These are phyloP conservation scores for Houttuynia cordata DNA, from an alignment of 164 flowering plant genomes.

Conservation along the genomic window DNA sequence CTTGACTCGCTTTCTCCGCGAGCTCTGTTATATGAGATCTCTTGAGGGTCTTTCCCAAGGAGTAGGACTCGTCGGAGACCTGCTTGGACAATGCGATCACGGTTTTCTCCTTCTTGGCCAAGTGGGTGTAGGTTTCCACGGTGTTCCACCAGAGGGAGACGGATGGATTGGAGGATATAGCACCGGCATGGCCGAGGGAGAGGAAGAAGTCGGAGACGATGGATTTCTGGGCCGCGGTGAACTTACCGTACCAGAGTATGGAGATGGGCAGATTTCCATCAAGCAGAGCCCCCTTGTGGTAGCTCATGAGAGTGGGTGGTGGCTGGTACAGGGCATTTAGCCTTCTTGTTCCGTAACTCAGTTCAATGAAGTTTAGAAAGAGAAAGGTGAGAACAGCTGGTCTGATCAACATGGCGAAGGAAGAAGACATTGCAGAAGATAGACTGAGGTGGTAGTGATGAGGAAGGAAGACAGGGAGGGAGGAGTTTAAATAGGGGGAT, in stretches of 20 bases:
- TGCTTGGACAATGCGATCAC: slow-evolving; percentile 7
- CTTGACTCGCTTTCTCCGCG: slow-evolving; percentile 12
- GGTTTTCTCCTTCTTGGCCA: slow-evolving; percentile 2
- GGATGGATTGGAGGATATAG: slow-evolving; percentile 4
- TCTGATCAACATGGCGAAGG: neutral
- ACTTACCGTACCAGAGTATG: slow-evolving; percentile 38
- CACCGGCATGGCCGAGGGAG: slow-evolving; percentile 20
- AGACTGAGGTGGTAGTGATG: neutral
- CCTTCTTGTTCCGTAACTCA: slow-evolving; percentile 12
- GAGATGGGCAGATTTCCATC: slow-evolving; percentile 27
- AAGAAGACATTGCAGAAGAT: slow-evolving; percentile 2
- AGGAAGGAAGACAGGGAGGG: neutral
- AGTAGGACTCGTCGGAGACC: slow-evolving; percentile 19
- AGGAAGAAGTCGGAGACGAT: slow-evolving; percentile 29
- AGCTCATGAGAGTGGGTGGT: slow-evolving; percentile 23
- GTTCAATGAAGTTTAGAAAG: neutral
- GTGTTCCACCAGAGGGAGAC: slow-evolving; percentile 31
- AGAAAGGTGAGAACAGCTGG: neutral
- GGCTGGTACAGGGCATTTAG: slow-evolving; percentile 21
- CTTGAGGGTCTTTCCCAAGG: slow-evolving; percentile 24
- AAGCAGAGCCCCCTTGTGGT: slow-evolving; percentile 39
- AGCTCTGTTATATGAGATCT: slow-evolving; percentile 20
- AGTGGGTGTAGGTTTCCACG: slow-evolving; percentile 4
- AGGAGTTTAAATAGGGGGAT: slow-evolving; percentile 3
- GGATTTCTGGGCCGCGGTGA: slow-evolving; percentile 30